Evolutionary conservation across 2,329 filamentous ascomycete species (phyloP).

Genomic region (Niveomyces coronatus): DNA sequence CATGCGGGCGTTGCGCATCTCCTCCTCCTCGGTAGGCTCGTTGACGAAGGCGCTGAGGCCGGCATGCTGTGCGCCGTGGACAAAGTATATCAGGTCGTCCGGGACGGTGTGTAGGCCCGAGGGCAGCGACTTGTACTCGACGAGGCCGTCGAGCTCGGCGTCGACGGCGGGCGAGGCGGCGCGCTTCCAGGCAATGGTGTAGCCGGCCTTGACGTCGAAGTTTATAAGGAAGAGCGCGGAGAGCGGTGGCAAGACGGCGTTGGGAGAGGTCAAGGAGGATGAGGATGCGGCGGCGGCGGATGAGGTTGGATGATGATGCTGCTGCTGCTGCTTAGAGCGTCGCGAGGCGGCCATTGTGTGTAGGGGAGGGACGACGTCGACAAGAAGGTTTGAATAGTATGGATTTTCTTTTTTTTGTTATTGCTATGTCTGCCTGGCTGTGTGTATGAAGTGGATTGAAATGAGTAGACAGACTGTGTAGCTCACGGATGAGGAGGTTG

Average conservation of each 20-base stretch:
- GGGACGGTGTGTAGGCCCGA: slow-evolving; percentile 84
- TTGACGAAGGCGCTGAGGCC: slow-evolving; percentile 91
- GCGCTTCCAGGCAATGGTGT: slow-evolving; percentile 82
- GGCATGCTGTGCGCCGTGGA: slow-evolving; percentile 68
- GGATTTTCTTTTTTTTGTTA: too few species aligned
- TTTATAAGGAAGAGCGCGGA: slow-evolving; percentile 80
- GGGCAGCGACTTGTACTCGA: slow-evolving; percentile 94
- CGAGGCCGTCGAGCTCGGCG: slow-evolving; percentile 70
- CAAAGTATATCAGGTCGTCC: slow-evolving; percentile 88
- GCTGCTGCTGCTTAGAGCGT: slow-evolving; percentile 14
- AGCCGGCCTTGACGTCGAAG: slow-evolving; percentile 88
- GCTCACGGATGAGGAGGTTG: background rate
- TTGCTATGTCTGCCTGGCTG: too few species aligned
- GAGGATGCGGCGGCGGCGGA: slow-evolving; percentile 29
- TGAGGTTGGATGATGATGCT: background rate
- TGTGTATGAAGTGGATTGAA: too few species aligned
- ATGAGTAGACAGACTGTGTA: too few species aligned
- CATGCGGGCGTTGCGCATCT: slow-evolving; percentile 80
- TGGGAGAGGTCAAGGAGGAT: too few species aligned
- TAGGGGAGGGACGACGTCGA: slow-evolving; percentile 1
- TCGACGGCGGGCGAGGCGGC: slow-evolving; percentile 55
- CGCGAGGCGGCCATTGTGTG: slow-evolving; percentile 30
- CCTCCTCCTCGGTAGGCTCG: slow-evolving; percentile 62
- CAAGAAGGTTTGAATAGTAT: too few species aligned
- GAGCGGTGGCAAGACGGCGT: slow-evolving; percentile 43